Evolutionary conservation across 805 yeast species (phyloP), one percentile per base, ranked within the genome.

Genomic region (Sugiyamaella valdiviana): DNA sequence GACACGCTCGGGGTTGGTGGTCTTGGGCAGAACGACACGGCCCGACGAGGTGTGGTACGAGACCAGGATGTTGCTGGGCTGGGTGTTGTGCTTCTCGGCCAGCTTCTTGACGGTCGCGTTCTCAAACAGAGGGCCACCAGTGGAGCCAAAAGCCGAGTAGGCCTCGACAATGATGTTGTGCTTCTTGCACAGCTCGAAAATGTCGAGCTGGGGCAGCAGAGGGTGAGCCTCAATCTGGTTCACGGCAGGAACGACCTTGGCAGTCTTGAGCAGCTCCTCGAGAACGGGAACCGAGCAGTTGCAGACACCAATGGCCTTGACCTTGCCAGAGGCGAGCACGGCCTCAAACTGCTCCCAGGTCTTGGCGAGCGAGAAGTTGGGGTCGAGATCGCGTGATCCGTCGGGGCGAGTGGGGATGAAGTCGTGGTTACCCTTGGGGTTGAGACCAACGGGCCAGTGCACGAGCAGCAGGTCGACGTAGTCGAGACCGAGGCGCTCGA

Each of bases 181-280:
- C 20, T 65, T 62, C 45, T 71, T 65, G 64, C 80, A 73, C 66
- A 63, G 80, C 24, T 76, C 74, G 39, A 75, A 63, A 53, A 85
- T 69, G 51, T 80, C 80, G 9, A 63, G 68, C 63, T 84, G 90
- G 35, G 86, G 86, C 47, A 82, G 72, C 53, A 74, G 73, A 44
- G 89, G 89, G 64, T 85, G 93, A 48, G 79, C 66, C 68, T 86
- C 95, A 50, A 83, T 72, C 69, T 86, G 95, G 66, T 82, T 79
- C 19, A 73, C 78, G 14, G 77, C 87, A 9, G 95, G 95, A 15
- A 71, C 73, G 48, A 85, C 50, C 48, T 49, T 49, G 43, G 36
- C 51, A 23, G 55, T 69, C 74, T 46, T 69, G 63, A 14, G 59
- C 51, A 46, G 42, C 32, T 46, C 50, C 16, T 6, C 41, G 14